Percentiles rank a stretch among this genome's conserved stretches.
These are phyloP conservation scores for Neofusicoccum umdonicola DNA, from an alignment of 2,329 filamentous ascomycete species.

Conservation along the genomic window DNA sequence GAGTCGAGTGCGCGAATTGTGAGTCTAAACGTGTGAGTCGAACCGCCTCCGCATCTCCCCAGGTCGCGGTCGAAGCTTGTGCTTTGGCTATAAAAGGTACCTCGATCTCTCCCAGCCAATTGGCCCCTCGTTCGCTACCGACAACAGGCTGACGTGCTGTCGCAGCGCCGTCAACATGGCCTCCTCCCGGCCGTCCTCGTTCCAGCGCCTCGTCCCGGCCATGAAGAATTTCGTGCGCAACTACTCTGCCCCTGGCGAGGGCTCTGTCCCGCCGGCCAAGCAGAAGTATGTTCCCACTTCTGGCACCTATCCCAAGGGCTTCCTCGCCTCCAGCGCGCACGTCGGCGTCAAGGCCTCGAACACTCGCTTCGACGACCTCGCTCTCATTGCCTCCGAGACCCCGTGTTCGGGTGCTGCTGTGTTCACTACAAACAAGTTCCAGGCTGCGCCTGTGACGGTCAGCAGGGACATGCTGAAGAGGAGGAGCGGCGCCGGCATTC, in stretches of 20 bases:
- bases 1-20: constrained; percentile 4
- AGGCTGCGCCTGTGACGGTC: constrained; percentile 90
- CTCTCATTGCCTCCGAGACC: constrained; percentile 79
- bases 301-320: constrained; percentile 88
- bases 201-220: constrained; percentile 26
- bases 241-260: constrained; percentile 61
- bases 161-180: constrained; percentile 16
- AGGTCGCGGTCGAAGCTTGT: neutral
- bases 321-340: constrained; percentile 79
- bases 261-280: constrained; percentile 72
- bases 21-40: neutral
- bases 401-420: constrained; percentile 87
- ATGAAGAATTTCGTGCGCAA: constrained; percentile 42
- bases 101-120: neutral
- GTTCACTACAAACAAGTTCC: constrained; percentile 98
- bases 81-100: constrained; percentile 15
- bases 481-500: constrained; percentile 66
- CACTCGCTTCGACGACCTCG: constrained; percentile 86
- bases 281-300: constrained; percentile 83
- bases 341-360: constrained; percentile 94
- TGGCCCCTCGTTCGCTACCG: neutral
- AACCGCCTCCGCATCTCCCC: neutral
- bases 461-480: constrained; percentile 69
- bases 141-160: neutral
- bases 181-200: constrained; percentile 11